Evolutionary conservation across 257 asterid species (phyloP).

Genomic region (Salvia rosmarinus): DNA sequence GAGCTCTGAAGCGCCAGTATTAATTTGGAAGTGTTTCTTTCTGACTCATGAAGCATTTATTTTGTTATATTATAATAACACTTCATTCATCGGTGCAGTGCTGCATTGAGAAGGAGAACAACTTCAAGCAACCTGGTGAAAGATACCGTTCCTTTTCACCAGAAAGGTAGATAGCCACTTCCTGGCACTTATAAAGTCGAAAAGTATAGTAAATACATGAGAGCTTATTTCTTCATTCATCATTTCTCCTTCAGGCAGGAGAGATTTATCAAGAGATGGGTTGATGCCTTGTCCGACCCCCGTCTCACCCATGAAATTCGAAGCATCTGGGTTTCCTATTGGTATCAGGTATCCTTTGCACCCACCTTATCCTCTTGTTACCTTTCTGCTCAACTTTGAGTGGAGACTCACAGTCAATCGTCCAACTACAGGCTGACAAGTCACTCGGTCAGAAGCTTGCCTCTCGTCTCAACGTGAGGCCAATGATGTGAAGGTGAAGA

Average conservation of each 20-base stretch:
- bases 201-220: background rate
- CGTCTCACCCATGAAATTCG: conserved; percentile 73
- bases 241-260: conserved; percentile 54
- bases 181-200: background rate
- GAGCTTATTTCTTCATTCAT: background rate
- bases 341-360: conserved; percentile 53
- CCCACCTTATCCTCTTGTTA: background rate
- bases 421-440: conserved; percentile 63
- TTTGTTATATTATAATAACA: background rate
- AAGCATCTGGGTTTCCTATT: conserved; percentile 66
- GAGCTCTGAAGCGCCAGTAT: background rate
- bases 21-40: background rate
- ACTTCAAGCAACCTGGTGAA: conserved; percentile 75
- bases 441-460: conserved; percentile 78
- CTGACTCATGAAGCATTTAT: background rate
- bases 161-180: conserved; percentile 53
- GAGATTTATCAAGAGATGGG: conserved; percentile 55
- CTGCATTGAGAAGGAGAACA: conserved; percentile 64
- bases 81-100: conserved; percentile 36
- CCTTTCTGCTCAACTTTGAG: background rate
- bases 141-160: conserved; percentile 61
- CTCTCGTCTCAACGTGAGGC: conserved; percentile 66
- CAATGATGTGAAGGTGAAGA: conserved; percentile 61
- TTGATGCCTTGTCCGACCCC: conserved; percentile 60
- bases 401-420: conserved; percentile 1